Conservation (phyloP, 148 eudicot species). For the Rhododendron mucronatum region DNA sequence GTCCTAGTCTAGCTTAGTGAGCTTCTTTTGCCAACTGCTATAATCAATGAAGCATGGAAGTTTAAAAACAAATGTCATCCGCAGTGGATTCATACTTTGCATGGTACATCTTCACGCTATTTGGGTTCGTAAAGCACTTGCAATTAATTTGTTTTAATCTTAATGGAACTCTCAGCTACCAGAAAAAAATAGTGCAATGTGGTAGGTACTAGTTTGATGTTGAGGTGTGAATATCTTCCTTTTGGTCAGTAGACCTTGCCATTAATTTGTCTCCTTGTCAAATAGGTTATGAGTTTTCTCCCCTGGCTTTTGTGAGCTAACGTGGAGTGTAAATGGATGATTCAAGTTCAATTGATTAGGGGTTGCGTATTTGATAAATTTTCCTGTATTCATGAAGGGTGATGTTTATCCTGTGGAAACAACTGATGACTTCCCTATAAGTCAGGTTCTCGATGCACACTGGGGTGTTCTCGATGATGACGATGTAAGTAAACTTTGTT, state of each 20-base stretch:
- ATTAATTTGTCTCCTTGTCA: neutral
- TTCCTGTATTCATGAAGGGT: constrained; percentile 47
- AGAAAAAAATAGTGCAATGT: neutral
- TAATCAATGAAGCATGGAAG: neutral
- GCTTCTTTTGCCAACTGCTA: neutral
- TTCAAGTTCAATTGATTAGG: neutral
- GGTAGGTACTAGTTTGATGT: neutral
- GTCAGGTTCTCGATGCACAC: constrained; percentile 91
- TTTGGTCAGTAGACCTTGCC: neutral
- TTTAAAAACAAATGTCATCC: neutral
- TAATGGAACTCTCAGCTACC: neutral
- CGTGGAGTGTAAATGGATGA: neutral
- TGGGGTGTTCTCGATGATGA: constrained; percentile 84
- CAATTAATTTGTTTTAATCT: neutral
- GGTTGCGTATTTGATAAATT: neutral
- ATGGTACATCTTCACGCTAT: neutral
- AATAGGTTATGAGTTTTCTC: neutral
- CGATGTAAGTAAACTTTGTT: constrained; percentile 56
- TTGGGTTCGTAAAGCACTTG: neutral
- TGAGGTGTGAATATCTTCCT: neutral
- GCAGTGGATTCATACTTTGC: neutral
- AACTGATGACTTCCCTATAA: constrained; percentile 34
- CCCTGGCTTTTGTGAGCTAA: neutral
- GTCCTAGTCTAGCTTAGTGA: neutral
- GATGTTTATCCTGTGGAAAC: constrained; percentile 97